Percentiles rank a stretch among this genome's conserved stretches.
phyloP scores from a whole-genome alignment of 768 basidiomycete species.

The Mycena galericulata region DNA sequence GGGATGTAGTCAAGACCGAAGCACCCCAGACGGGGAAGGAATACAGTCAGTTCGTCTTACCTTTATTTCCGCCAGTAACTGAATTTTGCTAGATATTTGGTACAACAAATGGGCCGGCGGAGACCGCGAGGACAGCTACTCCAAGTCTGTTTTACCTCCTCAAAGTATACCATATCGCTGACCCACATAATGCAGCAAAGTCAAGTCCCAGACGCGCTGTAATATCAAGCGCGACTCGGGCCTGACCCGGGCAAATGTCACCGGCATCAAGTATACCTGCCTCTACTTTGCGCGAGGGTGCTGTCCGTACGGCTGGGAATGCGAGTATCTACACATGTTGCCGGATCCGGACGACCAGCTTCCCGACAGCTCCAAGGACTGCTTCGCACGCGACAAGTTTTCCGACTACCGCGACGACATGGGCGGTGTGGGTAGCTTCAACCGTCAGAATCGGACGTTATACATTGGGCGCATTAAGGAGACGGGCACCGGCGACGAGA shows the following conservation, averaged over 20 bases:
- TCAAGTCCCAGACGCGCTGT: slow-evolving; percentile 94
- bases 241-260: slow-evolving; percentile 94
- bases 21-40: slow-evolving; percentile 94
- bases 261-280: slow-evolving; percentile 92
- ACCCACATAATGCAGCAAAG: slow-evolving; percentile 69
- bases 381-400: slow-evolving; percentile 97
- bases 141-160: slow-evolving; percentile 71
- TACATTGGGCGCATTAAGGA: slow-evolving; percentile 97
- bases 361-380: slow-evolving; percentile 95
- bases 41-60: slow-evolving; percentile 77
- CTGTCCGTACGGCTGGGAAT: slow-evolving; percentile 98
- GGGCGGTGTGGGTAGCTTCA: slow-evolving; percentile 99
- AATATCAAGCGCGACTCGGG: slow-evolving; percentile 90
- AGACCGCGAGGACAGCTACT: slow-evolving; percentile 95
- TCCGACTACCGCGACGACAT: slow-evolving; percentile 98
- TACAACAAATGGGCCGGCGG: slow-evolving; percentile 99
- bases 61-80: not conserved
- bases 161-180: not conserved
- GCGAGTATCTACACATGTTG: slow-evolving; percentile 93
- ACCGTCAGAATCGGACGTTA: slow-evolving; percentile 91
- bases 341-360: slow-evolving; percentile 77
- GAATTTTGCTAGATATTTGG: slow-evolving; percentile 81
- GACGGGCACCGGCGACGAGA: slow-evolving; percentile 88
- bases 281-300: slow-evolving; percentile 97
- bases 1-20: slow-evolving; percentile 91